A percentile compares a stretch with the other conserved stretches of the same genome.
These are phyloP conservation scores for Phytophthora europaea DNA, from an alignment of 352 stramenopile genomes.

Conservation along the genomic window DNA sequence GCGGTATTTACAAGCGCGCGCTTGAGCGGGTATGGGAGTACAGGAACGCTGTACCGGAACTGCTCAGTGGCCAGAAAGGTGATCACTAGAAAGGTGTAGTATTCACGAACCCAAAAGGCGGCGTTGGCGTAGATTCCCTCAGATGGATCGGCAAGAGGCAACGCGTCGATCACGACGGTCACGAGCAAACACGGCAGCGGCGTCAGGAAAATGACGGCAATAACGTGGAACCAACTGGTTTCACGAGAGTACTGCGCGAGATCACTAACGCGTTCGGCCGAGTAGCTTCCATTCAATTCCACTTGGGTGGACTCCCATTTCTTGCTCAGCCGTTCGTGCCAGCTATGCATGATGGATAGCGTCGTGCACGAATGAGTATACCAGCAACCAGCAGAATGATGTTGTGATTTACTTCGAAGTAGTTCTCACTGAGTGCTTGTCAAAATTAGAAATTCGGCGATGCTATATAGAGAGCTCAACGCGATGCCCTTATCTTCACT, in stretches of 20 bases:
- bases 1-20: slow-evolving; percentile 14
- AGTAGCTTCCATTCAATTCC: slow-evolving; percentile 38
- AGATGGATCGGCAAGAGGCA: slow-evolving; percentile 25
- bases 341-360: not conserved
- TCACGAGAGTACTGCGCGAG: slow-evolving; percentile 21
- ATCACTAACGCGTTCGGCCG: slow-evolving; percentile 10
- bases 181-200: slow-evolving; percentile 33
- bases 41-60: slow-evolving; percentile 29
- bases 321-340: slow-evolving; percentile 1
- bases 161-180: slow-evolving; percentile 27
- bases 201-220: slow-evolving; percentile 22
- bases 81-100: slow-evolving; percentile 26
- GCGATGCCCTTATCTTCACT: not conserved
- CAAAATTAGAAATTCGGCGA: not conserved
- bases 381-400: no score
- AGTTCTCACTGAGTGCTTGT: not conserved
- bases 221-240: slow-evolving; percentile 9
- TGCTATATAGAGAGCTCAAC: not conserved
- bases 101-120: slow-evolving; percentile 33
- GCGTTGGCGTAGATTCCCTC: slow-evolving; percentile 23
- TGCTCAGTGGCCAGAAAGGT: slow-evolving; percentile 28
- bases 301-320: slow-evolving; percentile 33
- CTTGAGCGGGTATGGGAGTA: slow-evolving; percentile 18
- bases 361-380: not conserved
- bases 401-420: no score